phyloP scores from a whole-genome alignment of 2,329 filamentous ascomycete species.

The Sporothrix mexicana region DNA sequence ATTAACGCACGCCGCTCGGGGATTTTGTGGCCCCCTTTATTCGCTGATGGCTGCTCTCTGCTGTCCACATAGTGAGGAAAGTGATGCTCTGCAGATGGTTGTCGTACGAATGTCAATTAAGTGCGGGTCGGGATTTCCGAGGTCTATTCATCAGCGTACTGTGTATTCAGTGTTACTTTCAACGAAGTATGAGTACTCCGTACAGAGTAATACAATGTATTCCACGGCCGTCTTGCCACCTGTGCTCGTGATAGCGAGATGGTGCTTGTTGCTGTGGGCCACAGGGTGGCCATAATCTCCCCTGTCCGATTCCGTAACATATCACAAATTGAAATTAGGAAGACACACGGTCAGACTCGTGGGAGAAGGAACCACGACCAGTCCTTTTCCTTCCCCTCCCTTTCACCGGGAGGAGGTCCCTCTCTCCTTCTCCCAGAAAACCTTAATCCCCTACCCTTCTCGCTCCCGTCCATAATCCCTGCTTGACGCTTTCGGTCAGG shows the following conservation, averaged over 20 bases:
- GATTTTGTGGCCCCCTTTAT: background rate
- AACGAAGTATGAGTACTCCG: too few species aligned
- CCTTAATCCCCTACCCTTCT: conserved; percentile 33
- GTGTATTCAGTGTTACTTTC: too few species aligned
- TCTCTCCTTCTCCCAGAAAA: conserved; percentile 33
- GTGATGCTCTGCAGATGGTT: background rate
- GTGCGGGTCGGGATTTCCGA: background rate
- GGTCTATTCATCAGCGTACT: background rate
- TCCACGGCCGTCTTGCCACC: too few species aligned
- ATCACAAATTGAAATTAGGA: background rate
- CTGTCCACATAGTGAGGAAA: background rate
- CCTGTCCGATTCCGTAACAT: conserved; percentile 9
- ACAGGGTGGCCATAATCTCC: too few species aligned
- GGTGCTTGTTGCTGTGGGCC: too few species aligned
- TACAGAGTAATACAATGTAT: too few species aligned
- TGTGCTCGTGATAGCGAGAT: too few species aligned
- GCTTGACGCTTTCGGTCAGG: conserved; percentile 11
- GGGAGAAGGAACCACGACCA: background rate
- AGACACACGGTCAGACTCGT: background rate
- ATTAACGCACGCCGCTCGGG: conserved; percentile 5
- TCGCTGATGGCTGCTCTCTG: too few species aligned
- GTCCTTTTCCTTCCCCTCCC: background rate
- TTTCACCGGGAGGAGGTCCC: background rate
- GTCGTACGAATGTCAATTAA: background rate
- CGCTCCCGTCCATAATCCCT: conserved; percentile 25